Conservation (phyloP, 2,329 filamentous ascomycete genomes). For the Diaporthe humulicola region DNA sequence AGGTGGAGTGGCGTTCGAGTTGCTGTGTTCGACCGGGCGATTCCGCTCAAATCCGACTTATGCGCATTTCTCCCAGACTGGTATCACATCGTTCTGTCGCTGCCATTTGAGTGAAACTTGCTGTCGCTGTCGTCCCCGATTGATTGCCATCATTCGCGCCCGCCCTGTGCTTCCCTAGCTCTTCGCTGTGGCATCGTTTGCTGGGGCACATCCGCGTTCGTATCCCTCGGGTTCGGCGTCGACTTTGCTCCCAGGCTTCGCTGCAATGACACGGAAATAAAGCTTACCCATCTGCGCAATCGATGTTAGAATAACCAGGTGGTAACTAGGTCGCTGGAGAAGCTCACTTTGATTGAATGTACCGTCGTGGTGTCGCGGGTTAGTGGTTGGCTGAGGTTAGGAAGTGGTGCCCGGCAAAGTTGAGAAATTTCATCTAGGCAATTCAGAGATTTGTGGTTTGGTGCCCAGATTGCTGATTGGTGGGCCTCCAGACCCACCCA, state of each 20-base stretch:
- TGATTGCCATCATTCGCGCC: background rate
- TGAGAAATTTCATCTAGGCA: constrained; percentile 38
- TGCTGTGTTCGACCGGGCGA: background rate
- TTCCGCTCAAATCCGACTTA: background rate
- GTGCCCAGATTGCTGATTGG: constrained; percentile 36
- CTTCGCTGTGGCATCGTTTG: background rate
- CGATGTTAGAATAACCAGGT: constrained; percentile 52
- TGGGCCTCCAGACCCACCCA: constrained; percentile 30
- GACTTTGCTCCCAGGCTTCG: constrained; percentile 31
- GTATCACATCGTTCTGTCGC: background rate
- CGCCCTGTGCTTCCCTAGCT: background rate
- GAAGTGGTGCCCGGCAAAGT: constrained; percentile 20
- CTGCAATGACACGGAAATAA: constrained; percentile 40
- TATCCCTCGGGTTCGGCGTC: constrained; percentile 29
- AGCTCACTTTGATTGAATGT: constrained; percentile 46
- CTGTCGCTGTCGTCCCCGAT: background rate
- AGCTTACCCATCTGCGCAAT: constrained; percentile 72
- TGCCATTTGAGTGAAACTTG: background rate
- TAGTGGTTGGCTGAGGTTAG: constrained; percentile 41
- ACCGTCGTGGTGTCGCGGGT: constrained; percentile 45
- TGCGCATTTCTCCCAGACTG: background rate
- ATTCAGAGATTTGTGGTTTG: constrained; percentile 40
- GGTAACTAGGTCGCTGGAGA: background rate
- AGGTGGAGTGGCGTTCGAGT: background rate
- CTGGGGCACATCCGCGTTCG: background rate